phyloP scores from a whole-genome alignment of 1,139 yeast species.

The Yamadazyma blattariae region DNA sequence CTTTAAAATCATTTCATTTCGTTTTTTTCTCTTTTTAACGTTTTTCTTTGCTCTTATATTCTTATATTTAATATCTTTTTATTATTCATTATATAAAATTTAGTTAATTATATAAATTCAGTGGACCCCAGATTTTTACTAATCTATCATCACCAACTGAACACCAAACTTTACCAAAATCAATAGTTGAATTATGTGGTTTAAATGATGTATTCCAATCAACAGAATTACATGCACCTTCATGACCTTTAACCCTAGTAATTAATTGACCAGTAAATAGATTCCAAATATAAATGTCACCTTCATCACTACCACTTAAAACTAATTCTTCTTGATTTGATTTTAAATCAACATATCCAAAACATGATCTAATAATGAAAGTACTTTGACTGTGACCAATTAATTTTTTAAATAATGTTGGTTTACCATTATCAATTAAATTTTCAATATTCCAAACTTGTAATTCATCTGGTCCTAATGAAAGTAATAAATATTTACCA shows the following conservation, averaged over 20 bases:
- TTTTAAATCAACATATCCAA: conserved; percentile 50
- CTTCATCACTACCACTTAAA: conserved; percentile 82
- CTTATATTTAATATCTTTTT: conserved; percentile 1
- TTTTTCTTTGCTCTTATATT: conserved; percentile 1
- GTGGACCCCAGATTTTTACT: conserved; percentile 64
- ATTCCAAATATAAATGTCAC: conserved; percentile 79
- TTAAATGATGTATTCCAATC: conserved; percentile 58
- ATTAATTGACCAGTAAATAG: conserved; percentile 68
- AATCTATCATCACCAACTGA: conserved; percentile 82
- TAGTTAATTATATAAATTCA: conserved; percentile 14
- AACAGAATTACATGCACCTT: conserved; percentile 67
- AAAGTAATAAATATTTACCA: conserved; percentile 56
- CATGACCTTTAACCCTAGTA: conserved; percentile 60
- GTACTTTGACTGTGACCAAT: conserved; percentile 71
- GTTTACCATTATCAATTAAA: conserved; percentile 19
- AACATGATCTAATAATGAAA: conserved; percentile 72
- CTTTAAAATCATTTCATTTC: no score
- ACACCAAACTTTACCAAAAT: conserved; percentile 60
- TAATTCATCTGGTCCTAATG: conserved; percentile 72
- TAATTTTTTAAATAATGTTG: conserved; percentile 56
- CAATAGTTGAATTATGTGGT: conserved; percentile 22
- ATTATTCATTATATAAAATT: no score
- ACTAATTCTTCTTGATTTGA: conserved; percentile 63
- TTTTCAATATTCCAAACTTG: conserved; percentile 67
- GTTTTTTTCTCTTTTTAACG: no score